Evolutionary conservation across 2,329 filamentous ascomycete species (phyloP).

Genomic region (Xylariaceae sp.): DNA sequence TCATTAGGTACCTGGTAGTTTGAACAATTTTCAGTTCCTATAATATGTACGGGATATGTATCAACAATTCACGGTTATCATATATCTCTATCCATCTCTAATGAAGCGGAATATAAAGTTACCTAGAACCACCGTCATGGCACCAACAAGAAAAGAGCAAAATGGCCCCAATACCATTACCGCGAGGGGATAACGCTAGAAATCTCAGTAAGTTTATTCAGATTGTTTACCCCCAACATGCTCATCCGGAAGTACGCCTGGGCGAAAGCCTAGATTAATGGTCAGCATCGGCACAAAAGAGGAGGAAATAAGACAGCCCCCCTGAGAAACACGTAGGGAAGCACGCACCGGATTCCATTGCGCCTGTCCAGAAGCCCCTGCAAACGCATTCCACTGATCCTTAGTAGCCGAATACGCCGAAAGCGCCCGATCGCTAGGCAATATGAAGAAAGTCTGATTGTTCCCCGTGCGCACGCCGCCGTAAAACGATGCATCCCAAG

Average conservation of each 20-base stretch:
- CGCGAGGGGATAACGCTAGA: constrained; percentile 34
- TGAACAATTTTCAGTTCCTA: too few species aligned
- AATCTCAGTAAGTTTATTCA: constrained; percentile 41
- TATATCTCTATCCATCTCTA: too few species aligned
- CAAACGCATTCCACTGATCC: constrained; percentile 24
- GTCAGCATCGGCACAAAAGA: background rate
- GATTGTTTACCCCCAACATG: constrained; percentile 40
- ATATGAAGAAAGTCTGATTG: constrained; percentile 31
- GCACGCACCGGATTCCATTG: constrained; percentile 26
- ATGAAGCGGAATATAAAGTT: too few species aligned
- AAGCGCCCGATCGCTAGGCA: constrained; percentile 31
- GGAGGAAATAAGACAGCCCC: background rate
- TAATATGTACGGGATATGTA: too few species aligned
- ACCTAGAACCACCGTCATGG: too few species aligned
- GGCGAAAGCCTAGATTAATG: constrained; percentile 30
- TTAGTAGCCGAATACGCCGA: constrained; percentile 20
- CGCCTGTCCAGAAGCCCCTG: constrained; percentile 19
- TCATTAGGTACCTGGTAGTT: too few species aligned
- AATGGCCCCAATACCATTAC: constrained; percentile 1
- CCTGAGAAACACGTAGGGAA: background rate
- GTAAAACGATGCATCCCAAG: constrained; percentile 49
- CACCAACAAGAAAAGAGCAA: too few species aligned
- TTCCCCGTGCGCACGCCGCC: constrained; percentile 33
- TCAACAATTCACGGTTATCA: too few species aligned
- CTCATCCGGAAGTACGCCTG: constrained; percentile 40